Evolutionary conservation across 345 rosid species (phyloP), one percentile per base, ranked within the genome.

Genomic region (Leavenworthia alabamica): DNA sequence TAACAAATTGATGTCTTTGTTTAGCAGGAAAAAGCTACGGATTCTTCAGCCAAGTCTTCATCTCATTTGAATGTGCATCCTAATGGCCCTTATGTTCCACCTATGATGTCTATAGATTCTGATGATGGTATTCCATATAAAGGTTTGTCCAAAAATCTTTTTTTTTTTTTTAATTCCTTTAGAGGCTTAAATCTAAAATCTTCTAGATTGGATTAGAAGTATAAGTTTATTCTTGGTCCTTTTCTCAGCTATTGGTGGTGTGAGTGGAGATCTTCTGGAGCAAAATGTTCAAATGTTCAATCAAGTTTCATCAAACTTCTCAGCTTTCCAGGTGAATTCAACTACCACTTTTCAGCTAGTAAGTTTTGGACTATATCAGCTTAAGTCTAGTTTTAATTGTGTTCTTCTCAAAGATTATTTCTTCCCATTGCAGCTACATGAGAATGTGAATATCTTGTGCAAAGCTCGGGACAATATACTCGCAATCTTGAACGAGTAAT

Each of bases 41-140:
- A 86, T 74, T 73, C 93, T 62, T 79, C 83, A 26, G 77, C 80
- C 32, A 89, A 84, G 72, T 72, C 94, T 3, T 56, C 86, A 11
- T 79, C 94, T 77, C 81, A 80, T 73, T 68, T 84, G 76, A 68
- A 78, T 52, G 48, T 80, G 59, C 88, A 81, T 63, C 72, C 82
- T 4, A 83, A 78, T 68, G 93, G 90, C 68, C 90, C 86, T 0
- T 83, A 79, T 68, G 77, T 80, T 65, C 81, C 78, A 0, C 86
- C 92, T 59, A 66, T 82, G 73, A 69, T 83, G 55, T 79, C 83
- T 32, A 23, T 80, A 62, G 93, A 88, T 62, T 70, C 66, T 22
- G 93, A 88, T 71, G 94, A 89, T 73, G 94, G 88, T 56, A 75
- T 89, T 62, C 72, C 96, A n/a, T 81, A 17, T 60, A 73, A 78